Percentiles rank a stretch among this genome's conserved stretches.
Conservation (phyloP, 208 protist genomes). For the Trypanosomatidae sp. region DNA sequence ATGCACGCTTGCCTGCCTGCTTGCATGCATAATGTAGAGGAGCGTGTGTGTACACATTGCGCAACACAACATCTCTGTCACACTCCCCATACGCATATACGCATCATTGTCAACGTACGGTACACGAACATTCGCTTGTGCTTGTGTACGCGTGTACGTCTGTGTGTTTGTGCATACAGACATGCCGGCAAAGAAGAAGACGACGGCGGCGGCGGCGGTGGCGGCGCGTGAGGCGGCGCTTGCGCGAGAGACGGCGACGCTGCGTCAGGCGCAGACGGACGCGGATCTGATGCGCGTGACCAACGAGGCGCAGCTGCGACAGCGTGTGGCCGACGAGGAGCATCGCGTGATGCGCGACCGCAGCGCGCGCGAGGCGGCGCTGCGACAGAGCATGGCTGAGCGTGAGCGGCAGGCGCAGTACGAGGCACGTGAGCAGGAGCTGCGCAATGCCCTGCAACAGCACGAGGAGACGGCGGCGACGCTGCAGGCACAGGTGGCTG, state of each 20-base stretch:
- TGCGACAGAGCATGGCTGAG: constrained; percentile 31
- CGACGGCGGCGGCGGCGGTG: constrained; percentile 12
- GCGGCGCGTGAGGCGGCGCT: constrained; percentile 18
- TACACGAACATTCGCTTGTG: background rate
- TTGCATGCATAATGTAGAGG: background rate
- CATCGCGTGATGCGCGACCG: constrained; percentile 22
- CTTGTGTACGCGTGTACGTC: background rate
- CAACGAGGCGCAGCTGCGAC: constrained; percentile 33
- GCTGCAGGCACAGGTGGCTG: constrained; percentile 10
- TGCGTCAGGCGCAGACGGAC: constrained; percentile 21
- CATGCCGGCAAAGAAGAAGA: constrained; percentile 35
- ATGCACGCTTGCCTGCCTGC: background rate
- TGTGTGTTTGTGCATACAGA: background rate
- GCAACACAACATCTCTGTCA: background rate
- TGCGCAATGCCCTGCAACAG: constrained; percentile 15
- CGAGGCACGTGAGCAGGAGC: constrained; percentile 31
- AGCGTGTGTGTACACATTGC: background rate
- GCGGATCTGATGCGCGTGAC: constrained; percentile 31
- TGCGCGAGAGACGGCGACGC: constrained; percentile 25
- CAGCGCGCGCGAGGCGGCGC: constrained; percentile 25
- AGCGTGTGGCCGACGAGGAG: constrained; percentile 55
- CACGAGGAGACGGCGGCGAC: constrained; percentile 12
- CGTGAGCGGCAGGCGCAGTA: constrained; percentile 20
- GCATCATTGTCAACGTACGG: background rate
- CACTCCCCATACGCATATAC: background rate